A percentile compares a stretch with the other conserved stretches of the same genome.
Conservation (phyloP, 495 filamentous ascomycete genomes). For the Penicillium atrosanguineum region DNA sequence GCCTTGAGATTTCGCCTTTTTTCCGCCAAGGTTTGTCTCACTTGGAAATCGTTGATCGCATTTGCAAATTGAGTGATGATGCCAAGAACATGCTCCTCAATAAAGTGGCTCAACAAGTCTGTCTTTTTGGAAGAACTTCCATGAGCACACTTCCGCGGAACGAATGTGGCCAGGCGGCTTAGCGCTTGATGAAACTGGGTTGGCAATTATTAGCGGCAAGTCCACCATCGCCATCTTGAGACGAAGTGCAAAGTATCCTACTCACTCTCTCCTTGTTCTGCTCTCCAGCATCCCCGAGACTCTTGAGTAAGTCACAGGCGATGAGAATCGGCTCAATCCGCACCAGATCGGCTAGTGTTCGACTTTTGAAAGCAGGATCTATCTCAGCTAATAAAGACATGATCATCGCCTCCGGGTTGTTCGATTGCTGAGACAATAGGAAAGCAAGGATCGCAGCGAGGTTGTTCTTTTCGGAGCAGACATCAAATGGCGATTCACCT, state of each 20-base stretch:
- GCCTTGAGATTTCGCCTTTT: slow-evolving; percentile 73
- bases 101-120: slow-evolving; percentile 67
- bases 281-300: slow-evolving; percentile 66
- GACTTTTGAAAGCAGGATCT: slow-evolving; percentile 64
- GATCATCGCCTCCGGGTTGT: slow-evolving; percentile 63
- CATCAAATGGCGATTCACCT: slow-evolving; percentile 51
- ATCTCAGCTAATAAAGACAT: slow-evolving; percentile 65
- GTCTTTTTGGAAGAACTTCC: slow-evolving; percentile 49
- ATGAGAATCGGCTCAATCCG: slow-evolving; percentile 71
- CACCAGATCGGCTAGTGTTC: slow-evolving; percentile 65
- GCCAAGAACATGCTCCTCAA: slow-evolving; percentile 83
- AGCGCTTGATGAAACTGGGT: slow-evolving; percentile 60
- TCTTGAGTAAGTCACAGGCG: slow-evolving; percentile 81
- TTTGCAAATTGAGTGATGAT: slow-evolving; percentile 81
- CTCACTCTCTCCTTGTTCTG: slow-evolving; percentile 55
- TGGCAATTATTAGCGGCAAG: slow-evolving; percentile 24
- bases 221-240: neutral
- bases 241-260: neutral
- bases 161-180: slow-evolving; percentile 62
- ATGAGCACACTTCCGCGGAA: slow-evolving; percentile 52
- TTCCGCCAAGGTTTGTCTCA: slow-evolving; percentile 58
- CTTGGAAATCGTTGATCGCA: slow-evolving; percentile 69
- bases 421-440: slow-evolving; percentile 67
- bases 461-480: slow-evolving; percentile 67
- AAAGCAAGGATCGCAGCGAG: slow-evolving; percentile 75